Base-by-base conservation (phyloP, 2,329 filamentous ascomycete genomes). In the Pseudocercospora pini-densiflorae region DNA sequence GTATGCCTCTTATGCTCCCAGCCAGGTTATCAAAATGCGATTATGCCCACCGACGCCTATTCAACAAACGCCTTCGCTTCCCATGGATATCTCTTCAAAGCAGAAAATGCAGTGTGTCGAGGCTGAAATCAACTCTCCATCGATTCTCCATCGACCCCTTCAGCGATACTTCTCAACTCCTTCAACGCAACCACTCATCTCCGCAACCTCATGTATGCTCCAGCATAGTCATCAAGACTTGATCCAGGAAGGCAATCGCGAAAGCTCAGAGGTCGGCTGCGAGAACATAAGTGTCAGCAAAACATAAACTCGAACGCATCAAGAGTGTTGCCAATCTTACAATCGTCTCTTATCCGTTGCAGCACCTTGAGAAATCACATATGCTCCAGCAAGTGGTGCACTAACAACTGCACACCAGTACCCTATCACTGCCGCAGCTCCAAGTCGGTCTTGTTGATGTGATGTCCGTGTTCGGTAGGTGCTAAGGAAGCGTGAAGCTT, bases 321-420 rank as follows among this genome's bases (percentile, higher is more conserved):
- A 2, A 21, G 29, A 2, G 16, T 36, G 12, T 27, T 45, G 47
- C 19, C 19, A 49, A 16, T 70, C 75, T 69, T 61, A 77, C 76
- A 76, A 72, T 2, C 74, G 74, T 53, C 74, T 73, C 49, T 71
- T 65, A 53, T 79, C 75, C 29, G 72, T 73, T n/a, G 67, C 66
- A 21, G 76, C 75, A 62, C 70, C 70, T 59, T 71, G 70, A 63
- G 75, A 77, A 54, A 76, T 74, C n/a, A 73, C 64, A 53, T 74
- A 77, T 23, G 76, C 77, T 23, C 76, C 75, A 12, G 75, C 75
- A 12, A 78, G 74, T 3, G 76, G 76, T 21, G 76, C 75, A 57
- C 74, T 75, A 63, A 77, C 76, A 7, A 75, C 75, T 12, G 77
- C 63, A 68, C 74, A 76, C 71, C 76, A 77, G 68, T 78, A 78